phyloP scores from a whole-genome alignment of 495 filamentous ascomycete species.

The Podospora comata region DNA sequence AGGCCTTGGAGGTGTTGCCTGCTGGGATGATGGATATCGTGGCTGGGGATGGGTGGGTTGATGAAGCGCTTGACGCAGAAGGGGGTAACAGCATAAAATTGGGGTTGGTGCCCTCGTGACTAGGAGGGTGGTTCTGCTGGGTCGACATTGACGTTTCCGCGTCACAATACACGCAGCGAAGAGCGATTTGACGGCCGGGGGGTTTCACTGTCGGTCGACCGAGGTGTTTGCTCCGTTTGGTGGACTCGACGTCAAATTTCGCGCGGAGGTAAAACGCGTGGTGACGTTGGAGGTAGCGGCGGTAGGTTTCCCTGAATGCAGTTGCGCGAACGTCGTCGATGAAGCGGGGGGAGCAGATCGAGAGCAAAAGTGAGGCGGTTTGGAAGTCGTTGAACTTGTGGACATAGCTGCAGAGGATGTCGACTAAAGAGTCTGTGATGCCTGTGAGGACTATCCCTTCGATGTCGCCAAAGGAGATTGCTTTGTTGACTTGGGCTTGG shows the following conservation, averaged over 20 bases:
- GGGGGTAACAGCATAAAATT: constrained; percentile 16
- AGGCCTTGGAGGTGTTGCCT: constrained; percentile 15
- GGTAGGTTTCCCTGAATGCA: constrained; percentile 79
- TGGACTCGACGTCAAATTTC: constrained; percentile 62
- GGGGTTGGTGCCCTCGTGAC: neutral
- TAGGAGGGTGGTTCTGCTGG: constrained; percentile 12
- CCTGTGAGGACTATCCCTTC: constrained; percentile 88
- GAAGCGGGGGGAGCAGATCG: constrained; percentile 76
- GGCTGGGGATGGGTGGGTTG: neutral
- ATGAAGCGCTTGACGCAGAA: neutral
- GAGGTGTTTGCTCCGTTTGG: constrained; percentile 56
- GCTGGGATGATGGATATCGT: constrained; percentile 13
- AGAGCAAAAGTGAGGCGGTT: constrained; percentile 80
- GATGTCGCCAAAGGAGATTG: constrained; percentile 72
- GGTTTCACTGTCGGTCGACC: constrained; percentile 62
- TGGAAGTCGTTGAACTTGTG: constrained; percentile 83
- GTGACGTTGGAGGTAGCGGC: constrained; percentile 70
- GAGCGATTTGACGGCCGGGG: constrained; percentile 69
- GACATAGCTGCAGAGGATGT: constrained; percentile 85
- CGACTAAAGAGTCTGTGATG: constrained; percentile 70
- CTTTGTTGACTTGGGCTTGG: constrained; percentile 55
- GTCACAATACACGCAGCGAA: constrained; percentile 84
- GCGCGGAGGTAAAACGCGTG: constrained; percentile 51
- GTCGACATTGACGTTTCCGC: constrained; percentile 31
- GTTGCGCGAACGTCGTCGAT: constrained; percentile 72